These are phyloP conservation scores for Dactylonectria estremocensis DNA, from an alignment of 2,329 filamentous ascomycete species.

Conservation along the genomic window DNA sequence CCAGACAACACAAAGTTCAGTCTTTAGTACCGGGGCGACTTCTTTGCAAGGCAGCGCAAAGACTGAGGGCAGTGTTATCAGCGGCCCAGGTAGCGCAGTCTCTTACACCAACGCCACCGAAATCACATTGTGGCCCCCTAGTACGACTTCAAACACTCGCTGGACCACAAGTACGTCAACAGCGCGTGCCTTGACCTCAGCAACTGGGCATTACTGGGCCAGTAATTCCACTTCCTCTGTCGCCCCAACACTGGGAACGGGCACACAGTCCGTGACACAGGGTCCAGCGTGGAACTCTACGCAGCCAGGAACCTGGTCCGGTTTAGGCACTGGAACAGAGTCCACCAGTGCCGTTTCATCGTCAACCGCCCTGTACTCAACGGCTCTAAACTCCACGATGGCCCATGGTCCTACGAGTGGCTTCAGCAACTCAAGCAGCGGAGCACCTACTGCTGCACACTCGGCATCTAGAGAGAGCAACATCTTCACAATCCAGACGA, in stretches of 20 bases:
- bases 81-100: conserved; percentile 23
- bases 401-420: conserved; percentile 12
- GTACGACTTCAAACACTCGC: conserved; percentile 13
- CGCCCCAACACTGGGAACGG: not conserved
- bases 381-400: conserved; percentile 26
- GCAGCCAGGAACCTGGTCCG: conserved; percentile 19
- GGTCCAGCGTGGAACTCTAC: conserved; percentile 23
- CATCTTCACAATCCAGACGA: conserved; percentile 18
- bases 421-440: conserved; percentile 9
- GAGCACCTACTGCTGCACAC: conserved; percentile 8
- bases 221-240: conserved; percentile 24
- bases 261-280: conserved; percentile 16
- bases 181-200: conserved; percentile 18
- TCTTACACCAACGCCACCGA: conserved; percentile 40
- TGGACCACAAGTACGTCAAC: conserved; percentile 23
- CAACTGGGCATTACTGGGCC: conserved; percentile 21
- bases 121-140: conserved; percentile 15
- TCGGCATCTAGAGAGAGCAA: conserved; percentile 8
- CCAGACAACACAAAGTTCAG: conserved; percentile 24
- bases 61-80: conserved; percentile 23
- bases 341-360: conserved; percentile 7
- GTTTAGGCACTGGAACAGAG: conserved; percentile 6
- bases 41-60: conserved; percentile 22
- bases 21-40: conserved; percentile 1
- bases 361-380: conserved; percentile 19